A percentile compares a stretch with the other conserved stretches of the same genome.
phyloP scores from a whole-genome alignment of 2,329 filamentous ascomycete genomes.

The Neonectria magnoliae region DNA sequence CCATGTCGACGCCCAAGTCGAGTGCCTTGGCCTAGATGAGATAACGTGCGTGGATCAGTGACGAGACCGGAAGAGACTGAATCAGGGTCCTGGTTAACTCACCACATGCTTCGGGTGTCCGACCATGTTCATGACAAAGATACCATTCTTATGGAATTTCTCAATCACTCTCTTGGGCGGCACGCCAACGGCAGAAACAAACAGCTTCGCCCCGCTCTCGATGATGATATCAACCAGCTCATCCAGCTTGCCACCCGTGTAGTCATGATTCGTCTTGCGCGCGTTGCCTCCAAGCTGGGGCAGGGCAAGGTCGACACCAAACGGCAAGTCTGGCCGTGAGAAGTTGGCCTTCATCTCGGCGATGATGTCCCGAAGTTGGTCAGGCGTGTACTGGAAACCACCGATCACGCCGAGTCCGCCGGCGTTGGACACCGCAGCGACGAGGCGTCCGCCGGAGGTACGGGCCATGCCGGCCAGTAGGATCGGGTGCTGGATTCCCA shows the following conservation, averaged over 20 bases:
- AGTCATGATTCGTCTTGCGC: constrained; percentile 94
- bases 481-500: constrained; percentile 88
- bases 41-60: constrained; percentile 17
- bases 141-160: constrained; percentile 79
- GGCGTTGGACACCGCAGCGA: constrained; percentile 88
- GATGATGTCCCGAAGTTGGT: constrained; percentile 81
- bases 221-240: constrained; percentile 89
- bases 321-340: constrained; percentile 73
- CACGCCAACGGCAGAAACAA: constrained; percentile 89
- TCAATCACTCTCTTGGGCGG: constrained; percentile 80
- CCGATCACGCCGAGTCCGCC: constrained; percentile 84
- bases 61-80: neutral
- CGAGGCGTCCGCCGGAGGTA: constrained; percentile 80
- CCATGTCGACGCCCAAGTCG: constrained; percentile 85
- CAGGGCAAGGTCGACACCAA: constrained; percentile 90
- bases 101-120: constrained; percentile 90
- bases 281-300: constrained; percentile 87
- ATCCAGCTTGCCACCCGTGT: constrained; percentile 88
- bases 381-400: constrained; percentile 76
- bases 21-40: constrained; percentile 72
- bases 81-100: neutral
- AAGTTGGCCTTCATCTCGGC: constrained; percentile 85
- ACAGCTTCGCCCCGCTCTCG: constrained; percentile 82
- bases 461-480: constrained; percentile 94
- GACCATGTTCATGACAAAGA: constrained; percentile 97